Evolutionary conservation across 2,329 filamentous ascomycete species (phyloP), one percentile per base, ranked within the genome.

Genomic region (Coniochaeta sp.): DNA sequence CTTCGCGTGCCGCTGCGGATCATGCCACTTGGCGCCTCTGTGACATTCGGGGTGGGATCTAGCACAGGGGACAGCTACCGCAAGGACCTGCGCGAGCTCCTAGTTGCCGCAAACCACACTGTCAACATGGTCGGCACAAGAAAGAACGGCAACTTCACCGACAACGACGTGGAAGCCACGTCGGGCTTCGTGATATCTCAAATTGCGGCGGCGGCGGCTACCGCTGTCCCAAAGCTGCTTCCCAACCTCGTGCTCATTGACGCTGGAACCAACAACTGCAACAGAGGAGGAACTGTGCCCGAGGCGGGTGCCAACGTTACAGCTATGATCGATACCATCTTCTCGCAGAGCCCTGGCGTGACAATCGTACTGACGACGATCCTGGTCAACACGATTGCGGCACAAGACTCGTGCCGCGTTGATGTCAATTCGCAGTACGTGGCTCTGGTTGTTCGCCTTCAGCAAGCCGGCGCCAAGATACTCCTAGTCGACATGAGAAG

Each of bases 261-360:
- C 55, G 61, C 66, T 1, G 67, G 67, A 24, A 65, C 67, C 14
- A 69, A 69, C 44, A 65, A 69, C 60, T 68, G 66, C 61, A 66
- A 67, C 58, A 34, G 59, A 19, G 66, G 65, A 24, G 62, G 62
- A 8, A 52, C 57, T 0, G 62, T 69, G 3, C 60, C 64, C 6
- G 62, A 65, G 55, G 66, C 65, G 8, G 66, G 62, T 11, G 43
- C 58, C 19, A 64, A 64, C 26, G 63, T 69, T 22, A 62, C 58
- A 11, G 40, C 57, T 7, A 59, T 71, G 59, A 55, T 71, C 22
- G 52, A 62, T 19, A 55, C 59, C 26, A 58, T 70, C 55, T 67
- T 63, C 36, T 8, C 24, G 3, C 52, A 60, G 54, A 69, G 67
- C 59, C 65, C 64, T 24, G 63, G 64, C 7, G 62, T 60, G n/a